A percentile compares a stretch with the other conserved stretches of the same genome.
These are phyloP conservation scores for Trichocomaceae sp. DNA, from an alignment of 2,329 filamentous ascomycete species.

Conservation along the genomic window DNA sequence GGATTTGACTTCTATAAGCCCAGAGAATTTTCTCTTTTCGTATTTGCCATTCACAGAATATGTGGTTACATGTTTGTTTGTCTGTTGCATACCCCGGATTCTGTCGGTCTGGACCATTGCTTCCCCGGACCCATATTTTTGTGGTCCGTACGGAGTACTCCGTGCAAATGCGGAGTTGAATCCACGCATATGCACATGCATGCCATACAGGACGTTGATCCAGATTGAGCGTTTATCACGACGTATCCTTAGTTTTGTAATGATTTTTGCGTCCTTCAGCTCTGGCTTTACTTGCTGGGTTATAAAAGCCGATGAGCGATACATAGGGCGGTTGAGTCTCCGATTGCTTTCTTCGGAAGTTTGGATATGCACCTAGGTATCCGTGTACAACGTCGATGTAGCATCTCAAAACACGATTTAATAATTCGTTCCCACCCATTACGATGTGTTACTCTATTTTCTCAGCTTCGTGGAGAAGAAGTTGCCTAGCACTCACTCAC, in stretches of 20 bases:
- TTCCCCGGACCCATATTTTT: slow-evolving; percentile 14
- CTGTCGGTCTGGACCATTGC: slow-evolving; percentile 3
- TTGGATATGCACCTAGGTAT: too few species aligned
- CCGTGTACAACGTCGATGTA: not conserved
- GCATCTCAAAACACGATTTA: not conserved
- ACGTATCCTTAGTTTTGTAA: not conserved
- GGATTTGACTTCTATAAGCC: not conserved
- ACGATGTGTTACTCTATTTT: not conserved
- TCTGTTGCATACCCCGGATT: slow-evolving; percentile 12
- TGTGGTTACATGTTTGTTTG: too few species aligned
- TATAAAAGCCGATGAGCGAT: too few species aligned
- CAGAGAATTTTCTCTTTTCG: not conserved
- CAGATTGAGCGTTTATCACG: not conserved
- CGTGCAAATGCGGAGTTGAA: slow-evolving; percentile 11
- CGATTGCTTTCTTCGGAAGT: not conserved
- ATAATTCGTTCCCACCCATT: not conserved
- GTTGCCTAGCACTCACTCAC: not conserved
- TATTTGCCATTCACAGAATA: not conserved
- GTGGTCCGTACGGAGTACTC: slow-evolving; percentile 5
- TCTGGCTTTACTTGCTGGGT: not conserved
- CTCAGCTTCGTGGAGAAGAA: not conserved
- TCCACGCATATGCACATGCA: slow-evolving; percentile 5
- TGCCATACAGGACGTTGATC: not conserved
- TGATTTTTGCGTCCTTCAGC: too few species aligned
- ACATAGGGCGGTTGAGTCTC: not conserved